Conservation (phyloP, 2,329 filamentous ascomycete genomes). For the Fusarium subtropicale region DNA sequence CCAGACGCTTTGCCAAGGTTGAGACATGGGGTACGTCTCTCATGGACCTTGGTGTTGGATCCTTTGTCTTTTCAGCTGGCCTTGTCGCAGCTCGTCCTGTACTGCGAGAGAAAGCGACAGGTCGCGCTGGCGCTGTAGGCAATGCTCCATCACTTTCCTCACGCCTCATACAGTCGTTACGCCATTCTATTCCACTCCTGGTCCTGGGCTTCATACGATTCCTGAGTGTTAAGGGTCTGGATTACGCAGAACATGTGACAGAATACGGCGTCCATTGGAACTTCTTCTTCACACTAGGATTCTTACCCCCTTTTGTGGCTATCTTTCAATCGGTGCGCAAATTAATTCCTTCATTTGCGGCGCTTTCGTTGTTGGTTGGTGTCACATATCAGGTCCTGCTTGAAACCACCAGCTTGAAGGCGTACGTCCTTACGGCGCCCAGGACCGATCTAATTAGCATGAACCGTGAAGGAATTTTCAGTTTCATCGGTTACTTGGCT, state of each 20-base stretch:
- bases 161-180: slow-evolving; percentile 74
- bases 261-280: slow-evolving; percentile 99
- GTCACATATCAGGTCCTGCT: slow-evolving; percentile 79
- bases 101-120: slow-evolving; percentile 72
- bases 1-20: slow-evolving; percentile 94
- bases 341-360: slow-evolving; percentile 80
- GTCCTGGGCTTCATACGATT: slow-evolving; percentile 83
- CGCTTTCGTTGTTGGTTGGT: slow-evolving; percentile 76
- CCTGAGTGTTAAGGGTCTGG: slow-evolving; percentile 89
- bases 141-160: slow-evolving; percentile 61
- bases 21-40: slow-evolving; percentile 99
- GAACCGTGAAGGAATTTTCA: slow-evolving; percentile 96
- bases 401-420: slow-evolving; percentile 81
- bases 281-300: slow-evolving; percentile 95
- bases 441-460: slow-evolving; percentile 83
- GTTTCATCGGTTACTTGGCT: slow-evolving; percentile 91
- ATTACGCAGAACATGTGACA: slow-evolving; percentile 96
- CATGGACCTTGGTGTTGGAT: slow-evolving; percentile 97
- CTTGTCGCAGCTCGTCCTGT: slow-evolving; percentile 88
- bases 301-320: slow-evolving; percentile 89
- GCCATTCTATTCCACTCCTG: slow-evolving; percentile 86
- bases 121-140: slow-evolving; percentile 62
- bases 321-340: slow-evolving; percentile 79
- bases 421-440: slow-evolving; percentile 84
- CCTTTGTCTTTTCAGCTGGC: slow-evolving; percentile 95